phyloP scores from a whole-genome alignment of 106 monocot species.

The Apostasia shenzhenica region DNA sequence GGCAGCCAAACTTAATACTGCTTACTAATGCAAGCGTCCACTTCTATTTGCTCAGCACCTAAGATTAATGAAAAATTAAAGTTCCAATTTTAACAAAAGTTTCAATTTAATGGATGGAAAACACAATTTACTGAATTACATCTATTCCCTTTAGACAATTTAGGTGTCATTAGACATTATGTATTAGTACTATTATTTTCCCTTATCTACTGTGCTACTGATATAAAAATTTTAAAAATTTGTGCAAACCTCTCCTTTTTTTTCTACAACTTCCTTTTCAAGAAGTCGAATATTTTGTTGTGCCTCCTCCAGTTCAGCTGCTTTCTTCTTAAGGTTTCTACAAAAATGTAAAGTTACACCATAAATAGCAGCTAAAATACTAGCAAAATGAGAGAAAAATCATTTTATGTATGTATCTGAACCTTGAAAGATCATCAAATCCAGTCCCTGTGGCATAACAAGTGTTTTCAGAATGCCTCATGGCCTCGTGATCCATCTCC shows the following conservation, averaged over 20 bases:
- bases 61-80: background rate
- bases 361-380: background rate
- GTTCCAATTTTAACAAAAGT: background rate
- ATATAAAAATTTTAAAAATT: too few species aligned
- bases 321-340: constrained; percentile 34
- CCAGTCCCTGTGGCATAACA: constrained; percentile 9
- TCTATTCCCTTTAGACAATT: background rate
- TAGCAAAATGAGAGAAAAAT: background rate
- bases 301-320: constrained; percentile 35
- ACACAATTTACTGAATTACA: too few species aligned
- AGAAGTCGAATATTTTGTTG: constrained; percentile 43
- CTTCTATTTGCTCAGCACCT: constrained; percentile 1
- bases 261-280: constrained; percentile 52
- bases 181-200: too few species aligned
- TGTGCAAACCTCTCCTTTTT: constrained; percentile 61
- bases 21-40: background rate
- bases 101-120: background rate
- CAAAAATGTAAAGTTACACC: background rate
- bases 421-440: constrained; percentile 27
- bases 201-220: too few species aligned
- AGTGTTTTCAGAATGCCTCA: constrained; percentile 25
- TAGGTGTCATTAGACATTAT: background rate
- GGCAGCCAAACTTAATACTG: too few species aligned
- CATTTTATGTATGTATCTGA: background rate
- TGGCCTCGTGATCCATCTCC: constrained; percentile 56